phyloP scores from a whole-genome alignment of 768 basidiomycete species.

The Lentinula guzmanii region DNA sequence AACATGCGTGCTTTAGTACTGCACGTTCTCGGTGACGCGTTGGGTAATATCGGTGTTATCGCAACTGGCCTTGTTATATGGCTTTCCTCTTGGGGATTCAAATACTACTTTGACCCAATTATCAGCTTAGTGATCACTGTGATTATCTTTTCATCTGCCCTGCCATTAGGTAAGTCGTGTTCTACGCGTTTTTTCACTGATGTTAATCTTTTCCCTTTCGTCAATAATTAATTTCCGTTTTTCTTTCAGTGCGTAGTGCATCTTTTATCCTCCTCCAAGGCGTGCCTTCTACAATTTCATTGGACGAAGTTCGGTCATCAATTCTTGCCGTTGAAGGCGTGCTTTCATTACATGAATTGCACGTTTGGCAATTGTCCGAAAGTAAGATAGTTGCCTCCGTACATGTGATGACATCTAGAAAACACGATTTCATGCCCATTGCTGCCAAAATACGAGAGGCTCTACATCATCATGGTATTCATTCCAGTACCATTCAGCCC shows the following conservation, averaged over 20 bases:
- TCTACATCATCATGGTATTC: conserved; percentile 88
- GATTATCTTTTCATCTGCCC: conserved; percentile 94
- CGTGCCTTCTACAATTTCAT: conserved; percentile 82
- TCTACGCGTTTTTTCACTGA: not conserved
- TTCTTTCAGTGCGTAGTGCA: conserved; percentile 66
- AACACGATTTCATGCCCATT: conserved; percentile 87
- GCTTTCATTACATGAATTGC: conserved; percentile 84
- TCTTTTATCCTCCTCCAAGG: conserved; percentile 95
- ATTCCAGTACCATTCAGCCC: conserved; percentile 92
- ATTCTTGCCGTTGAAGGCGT: conserved; percentile 85
- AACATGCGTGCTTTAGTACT: conserved; percentile 96
- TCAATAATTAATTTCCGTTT: not conserved
- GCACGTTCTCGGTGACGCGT: conserved; percentile 94
- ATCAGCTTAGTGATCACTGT: conserved; percentile 92
- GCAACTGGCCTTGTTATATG: conserved; percentile 92
- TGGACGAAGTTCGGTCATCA: conserved; percentile 81
- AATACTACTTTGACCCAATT: conserved; percentile 88
- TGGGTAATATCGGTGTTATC: conserved; percentile 98
- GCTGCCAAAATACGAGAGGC: conserved; percentile 78
- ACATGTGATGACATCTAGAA: conserved; percentile 80
- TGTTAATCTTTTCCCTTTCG: not conserved
- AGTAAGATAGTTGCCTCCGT: conserved; percentile 93
- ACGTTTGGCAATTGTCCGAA: conserved; percentile 97
- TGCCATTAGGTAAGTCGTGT: conserved; percentile 69
- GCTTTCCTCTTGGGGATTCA: conserved; percentile 79